Evolutionary conservation across 306 rosid species (phyloP).

Genomic region (Ormosia emarginata): DNA sequence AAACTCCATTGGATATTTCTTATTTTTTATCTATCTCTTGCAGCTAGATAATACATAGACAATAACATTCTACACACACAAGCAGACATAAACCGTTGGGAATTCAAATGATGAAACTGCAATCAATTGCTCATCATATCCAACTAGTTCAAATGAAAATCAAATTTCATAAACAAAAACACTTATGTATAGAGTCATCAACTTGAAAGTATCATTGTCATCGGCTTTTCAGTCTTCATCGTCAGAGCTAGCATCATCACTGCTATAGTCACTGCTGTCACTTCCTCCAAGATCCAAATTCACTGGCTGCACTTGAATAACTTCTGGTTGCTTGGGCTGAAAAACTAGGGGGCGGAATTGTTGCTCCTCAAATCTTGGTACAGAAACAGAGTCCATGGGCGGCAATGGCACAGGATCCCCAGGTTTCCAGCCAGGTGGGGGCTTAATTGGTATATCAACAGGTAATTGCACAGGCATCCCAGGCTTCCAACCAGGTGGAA

Average conservation of each 20-base stretch:
- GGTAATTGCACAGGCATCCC: slow-evolving; percentile 93
- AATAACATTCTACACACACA: no score
- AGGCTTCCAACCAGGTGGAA: slow-evolving; percentile 96
- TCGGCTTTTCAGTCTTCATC: slow-evolving; percentile 57
- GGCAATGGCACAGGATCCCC: slow-evolving; percentile 96
- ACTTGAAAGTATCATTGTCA: slow-evolving; percentile 10
- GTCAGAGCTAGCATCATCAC: slow-evolving; percentile 80
- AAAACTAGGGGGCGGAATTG: slow-evolving; percentile 51
- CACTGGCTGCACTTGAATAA: slow-evolving; percentile 87
- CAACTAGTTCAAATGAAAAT: neutral
- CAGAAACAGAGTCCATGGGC: slow-evolving; percentile 54
- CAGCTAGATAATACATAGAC: no score
- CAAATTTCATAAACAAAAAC: neutral
- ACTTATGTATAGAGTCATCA: slow-evolving; percentile 6
- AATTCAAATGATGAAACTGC: neutral
- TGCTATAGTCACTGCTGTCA: slow-evolving; percentile 86
- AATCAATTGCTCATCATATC: neutral
- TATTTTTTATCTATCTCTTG: neutral
- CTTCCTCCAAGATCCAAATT: slow-evolving; percentile 85
- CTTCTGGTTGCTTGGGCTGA: slow-evolving; percentile 59
- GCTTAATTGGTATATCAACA: slow-evolving; percentile 58
- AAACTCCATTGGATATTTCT: neutral
- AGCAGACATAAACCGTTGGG: no score
- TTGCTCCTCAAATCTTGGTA: slow-evolving; percentile 60
- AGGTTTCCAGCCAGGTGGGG: slow-evolving; percentile 95